Evolutionary conservation across 129 eudicot genomes (phyloP), one percentile per base, ranked within the genome.

Genomic region (Lactuca sativa): DNA sequence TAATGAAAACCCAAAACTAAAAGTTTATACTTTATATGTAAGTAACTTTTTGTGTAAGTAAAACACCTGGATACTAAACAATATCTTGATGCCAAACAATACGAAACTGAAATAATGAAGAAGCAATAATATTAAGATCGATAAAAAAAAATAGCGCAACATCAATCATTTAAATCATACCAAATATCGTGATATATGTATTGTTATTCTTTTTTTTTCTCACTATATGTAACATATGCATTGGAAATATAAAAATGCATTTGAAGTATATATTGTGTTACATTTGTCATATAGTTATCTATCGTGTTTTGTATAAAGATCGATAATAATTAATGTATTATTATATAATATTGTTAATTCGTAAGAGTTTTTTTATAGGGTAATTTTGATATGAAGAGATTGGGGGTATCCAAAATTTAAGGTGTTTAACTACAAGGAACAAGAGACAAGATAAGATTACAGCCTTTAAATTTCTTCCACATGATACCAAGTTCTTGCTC

Each of bases 371-470:
- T 53, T n/a, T 13, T 53, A 53, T 14, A 53, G 3, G 11, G 56
- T 64, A 30, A 47, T 25, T 43, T 16, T 64, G 40, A 64, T 25
- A 43, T 43, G 36, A 41, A 63, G 55, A 40, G 55, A 63, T 63
- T 64, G 69, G 56, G 55, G 17, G 69, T 40, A 25, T 64, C 56
- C 8, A 64, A 47, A 11, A 25, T 43, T 12, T 64, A 64, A 44
- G 56, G 56, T 64, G 56, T 64, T 44, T 44, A 30, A 64, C 49
- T 21, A 11, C 18, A 44, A 8, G 38, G 12, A 15, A 64, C 69
- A 64, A 44, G 40, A 64, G 56, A 64, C 11, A 64, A 12, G 69
- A 64, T 64, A 64, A 25, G 70, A 64, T 64, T 64, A 25, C 40
- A 44, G 11, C 70, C 70, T 25, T 43, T 13, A 13, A 9, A 11